Evolutionary conservation across 2,329 filamentous ascomycete species (phyloP), one percentile per base, ranked within the genome.

Genomic region (Xylaria sp.): DNA sequence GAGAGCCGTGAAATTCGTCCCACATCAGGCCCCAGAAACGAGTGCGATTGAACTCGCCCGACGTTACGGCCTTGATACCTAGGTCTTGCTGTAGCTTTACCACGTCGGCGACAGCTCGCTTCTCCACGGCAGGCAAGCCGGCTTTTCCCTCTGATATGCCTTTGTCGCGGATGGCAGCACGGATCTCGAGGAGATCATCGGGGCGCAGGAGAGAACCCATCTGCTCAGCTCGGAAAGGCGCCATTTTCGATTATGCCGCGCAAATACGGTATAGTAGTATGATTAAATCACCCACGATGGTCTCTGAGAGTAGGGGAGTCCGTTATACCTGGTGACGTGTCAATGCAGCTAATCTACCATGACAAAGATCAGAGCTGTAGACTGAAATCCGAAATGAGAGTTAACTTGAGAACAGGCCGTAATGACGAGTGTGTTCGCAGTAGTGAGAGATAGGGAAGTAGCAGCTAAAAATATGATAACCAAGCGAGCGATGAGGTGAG

Each of bases 121-220:
- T 84, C 76, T 93, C 90, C 23, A 89, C 76, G 1, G 80, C 79
- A 1, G 78, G 78, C 9, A 93, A 82, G 2, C 78, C 79, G 27
- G 79, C 81, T 62, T 88, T 82, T n/a, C 84, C 78, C 51, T 80
- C 72, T 7, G 80, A 77, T 41, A 82, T 73, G 67, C 84, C 78
- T 60, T 85, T 85, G 56, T 85, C 83, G 65, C 88, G 86, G 62
- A 87, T 83, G 52, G 73, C 71, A 63, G 85, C 83, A 67, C 90
- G 87, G 63, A 84, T 85, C 53, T 86, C 79, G 35, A 90, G 79
- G 57, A 91, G 81, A 58, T 84, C 78, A 62, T 88, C 78, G 6
- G 90, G 89, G n/a, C 90, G 87, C 43, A 92, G 84, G 31, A 92
- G 81, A 13, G 89, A 91, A 68, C 90, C 90, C 69, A 91, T 81